Conservation (phyloP, 257 asterid genomes). For the Salvia rosmarinus region DNA sequence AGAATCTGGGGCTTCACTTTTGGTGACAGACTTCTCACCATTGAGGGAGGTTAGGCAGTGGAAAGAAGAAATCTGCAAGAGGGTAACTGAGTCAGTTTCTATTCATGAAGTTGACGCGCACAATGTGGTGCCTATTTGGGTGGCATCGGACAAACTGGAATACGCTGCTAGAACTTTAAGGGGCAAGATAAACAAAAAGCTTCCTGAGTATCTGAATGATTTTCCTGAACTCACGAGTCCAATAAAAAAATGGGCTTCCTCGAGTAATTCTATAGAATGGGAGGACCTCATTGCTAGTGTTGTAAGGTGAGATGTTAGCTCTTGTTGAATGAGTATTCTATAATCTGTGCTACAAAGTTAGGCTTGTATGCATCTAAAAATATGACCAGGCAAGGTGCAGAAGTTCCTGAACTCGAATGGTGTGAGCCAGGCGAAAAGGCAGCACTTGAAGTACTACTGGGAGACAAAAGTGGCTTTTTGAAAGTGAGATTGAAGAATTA, state of each 20-base stretch:
- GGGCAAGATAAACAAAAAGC: constrained; percentile 74
- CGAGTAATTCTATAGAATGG: constrained; percentile 59
- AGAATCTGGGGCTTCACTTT: constrained; percentile 85
- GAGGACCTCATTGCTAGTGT: constrained; percentile 58
- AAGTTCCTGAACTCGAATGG: constrained; percentile 97
- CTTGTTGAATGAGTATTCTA: constrained; percentile 21
- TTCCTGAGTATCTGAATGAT: constrained; percentile 75
- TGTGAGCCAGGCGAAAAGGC: constrained; percentile 91
- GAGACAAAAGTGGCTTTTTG: constrained; percentile 73
- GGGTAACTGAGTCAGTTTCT: constrained; percentile 60
- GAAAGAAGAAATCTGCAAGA: constrained; percentile 70
- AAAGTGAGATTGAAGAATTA: constrained; percentile 66
- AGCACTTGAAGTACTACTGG: constrained; percentile 70
- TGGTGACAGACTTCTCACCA: constrained; percentile 97
- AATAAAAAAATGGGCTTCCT: constrained; percentile 54
- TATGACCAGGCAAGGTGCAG: constrained; percentile 81
- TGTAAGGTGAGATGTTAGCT: constrained; percentile 55
- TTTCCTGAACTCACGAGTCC: constrained; percentile 63
- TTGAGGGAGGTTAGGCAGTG: constrained; percentile 76
- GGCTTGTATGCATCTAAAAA: constrained; percentile 33
- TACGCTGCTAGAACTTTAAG: constrained; percentile 87
- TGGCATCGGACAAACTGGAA: constrained; percentile 86
- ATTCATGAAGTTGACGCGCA: constrained; percentile 94
- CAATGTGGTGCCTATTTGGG: constrained; percentile 91
- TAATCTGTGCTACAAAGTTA: constrained; percentile 15